phyloP scores from a whole-genome alignment of 805 yeast species.

The Metschnikowia orientalis region DNA sequence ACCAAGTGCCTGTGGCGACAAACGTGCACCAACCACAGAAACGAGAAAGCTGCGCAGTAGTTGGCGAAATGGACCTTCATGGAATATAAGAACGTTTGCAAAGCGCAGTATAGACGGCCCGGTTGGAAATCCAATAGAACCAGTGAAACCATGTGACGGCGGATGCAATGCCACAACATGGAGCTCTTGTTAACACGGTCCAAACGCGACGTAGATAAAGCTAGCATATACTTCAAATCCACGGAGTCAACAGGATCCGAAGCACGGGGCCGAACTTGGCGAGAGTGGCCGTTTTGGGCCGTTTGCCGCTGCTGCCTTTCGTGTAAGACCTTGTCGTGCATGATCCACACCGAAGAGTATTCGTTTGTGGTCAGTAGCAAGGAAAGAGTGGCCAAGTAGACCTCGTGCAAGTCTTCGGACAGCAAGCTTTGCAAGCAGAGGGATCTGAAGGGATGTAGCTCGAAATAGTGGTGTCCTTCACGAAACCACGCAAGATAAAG shows the following conservation, averaged over 20 bases:
- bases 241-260: no score
- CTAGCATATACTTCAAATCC: conserved; percentile 22
- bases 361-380: conserved; percentile 37
- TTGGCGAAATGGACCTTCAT: conserved; percentile 36
- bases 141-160: conserved; percentile 13
- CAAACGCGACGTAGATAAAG: conserved; percentile 29
- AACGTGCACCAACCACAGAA: conserved; percentile 25
- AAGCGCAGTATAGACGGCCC: conserved; percentile 2
- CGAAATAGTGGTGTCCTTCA: conserved; percentile 26
- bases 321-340: conserved; percentile 25
- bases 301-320: no score
- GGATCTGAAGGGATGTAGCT: conserved; percentile 1
- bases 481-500: conserved; percentile 29
- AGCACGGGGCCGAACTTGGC: no score
- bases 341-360: conserved; percentile 26
- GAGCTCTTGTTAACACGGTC: conserved; percentile 38
- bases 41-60: conserved; percentile 33
- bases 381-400: conserved; percentile 31
- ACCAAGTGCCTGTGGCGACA: conserved; percentile 9
- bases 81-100: conserved; percentile 24
- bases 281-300: no score
- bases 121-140: conserved; percentile 9
- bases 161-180: conserved; percentile 32
- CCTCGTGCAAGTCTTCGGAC: conserved; percentile 1
- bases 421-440: background rate